Base-by-base conservation (phyloP, 768 basidiomycete species). In the Guyanaporus albipodus region DNA sequence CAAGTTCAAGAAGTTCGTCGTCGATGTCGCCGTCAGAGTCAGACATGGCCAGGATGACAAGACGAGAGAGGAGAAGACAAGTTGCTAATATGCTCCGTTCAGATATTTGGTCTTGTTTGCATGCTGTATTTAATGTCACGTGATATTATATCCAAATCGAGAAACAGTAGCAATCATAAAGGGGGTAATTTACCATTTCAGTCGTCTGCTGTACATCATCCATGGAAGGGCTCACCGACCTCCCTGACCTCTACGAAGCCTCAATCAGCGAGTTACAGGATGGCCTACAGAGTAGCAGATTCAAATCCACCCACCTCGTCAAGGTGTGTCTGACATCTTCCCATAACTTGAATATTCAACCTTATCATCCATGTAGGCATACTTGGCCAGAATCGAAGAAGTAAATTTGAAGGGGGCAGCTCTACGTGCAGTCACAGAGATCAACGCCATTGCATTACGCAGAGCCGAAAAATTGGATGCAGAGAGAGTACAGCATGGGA, bases 1-100 rank as follows among this genome's bases (percentile, higher is more conserved):
- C 86, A 35, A 93, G 83, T 58, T 79, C 87, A 34, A 92, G 82
- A 22, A 92, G 80, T 62, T 91, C 86, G 56, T 88, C 85, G 59
- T 72, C 72, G 37, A 78, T 69, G 53, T 79, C 70, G 23, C 72
- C 72, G 57, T 77, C 74, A 36, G 73, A 69, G 63, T 76, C 76
- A 33, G 77, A 75, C 76, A 78, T 76, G 50, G 51, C 52, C 17
- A 35, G 49, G 37, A 28, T 21, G 34, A 23, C 22, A 37, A 35
- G 42, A 31, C 22, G 42, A 8, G 36, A 42, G 23, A 2, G 31
- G 31, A 52, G 12, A 46, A 34, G n/a, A 40, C 46, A 31, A 52
- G 32, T 9, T 40, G 31, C 15, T 17, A 29, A 19, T 19, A n/a
- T 40, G 28, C 31, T 42, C 33, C 6, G 37, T 27, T 41, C 42